Evolutionary conservation across 805 yeast species (phyloP).

Genomic region (Hemisphaericaspora nanyangensis): DNA sequence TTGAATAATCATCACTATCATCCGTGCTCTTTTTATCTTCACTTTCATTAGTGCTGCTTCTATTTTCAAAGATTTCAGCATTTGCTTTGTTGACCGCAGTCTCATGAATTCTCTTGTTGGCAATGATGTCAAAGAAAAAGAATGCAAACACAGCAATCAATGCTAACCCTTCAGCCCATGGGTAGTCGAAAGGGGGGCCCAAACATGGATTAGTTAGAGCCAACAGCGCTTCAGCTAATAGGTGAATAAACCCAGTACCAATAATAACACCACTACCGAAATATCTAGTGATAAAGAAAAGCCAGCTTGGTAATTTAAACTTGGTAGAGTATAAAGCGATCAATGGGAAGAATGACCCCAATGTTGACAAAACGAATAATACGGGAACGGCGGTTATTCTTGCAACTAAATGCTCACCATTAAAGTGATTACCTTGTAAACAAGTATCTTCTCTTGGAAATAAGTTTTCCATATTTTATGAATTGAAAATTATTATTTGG

Average conservation of each 20-base stretch:
- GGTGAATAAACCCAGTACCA: constrained; percentile 34
- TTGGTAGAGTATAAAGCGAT: constrained; percentile 17
- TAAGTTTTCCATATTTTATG: background rate
- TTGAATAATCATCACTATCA: background rate
- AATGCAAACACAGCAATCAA: constrained; percentile 27
- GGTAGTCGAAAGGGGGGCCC: constrained; percentile 24
- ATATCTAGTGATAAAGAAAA: constrained; percentile 25
- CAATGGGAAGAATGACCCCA: constrained; percentile 30
- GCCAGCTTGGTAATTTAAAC: constrained; percentile 21
- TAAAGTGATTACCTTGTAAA: constrained; percentile 14
- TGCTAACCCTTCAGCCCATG: constrained; percentile 32
- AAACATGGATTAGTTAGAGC: constrained; percentile 25
- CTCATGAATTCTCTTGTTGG: constrained; percentile 12
- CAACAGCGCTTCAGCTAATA: constrained; percentile 27
- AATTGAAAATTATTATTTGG: too few species aligned
- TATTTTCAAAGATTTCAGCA: background rate
- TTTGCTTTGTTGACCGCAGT: background rate
- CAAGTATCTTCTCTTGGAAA: constrained; percentile 6
- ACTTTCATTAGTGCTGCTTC: constrained; percentile 4
- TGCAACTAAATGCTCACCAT: constrained; percentile 22
- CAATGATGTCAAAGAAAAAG: constrained; percentile 27
- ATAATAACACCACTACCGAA: constrained; percentile 35
- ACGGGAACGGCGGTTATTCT: constrained; percentile 30
- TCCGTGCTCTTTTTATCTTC: background rate
- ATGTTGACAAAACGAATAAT: constrained; percentile 23